Evolutionary conservation across 495 filamentous ascomycete genomes (phyloP), one percentile per base, ranked within the genome.

Genomic region (Hyphodiscus hymeniophilus): DNA sequence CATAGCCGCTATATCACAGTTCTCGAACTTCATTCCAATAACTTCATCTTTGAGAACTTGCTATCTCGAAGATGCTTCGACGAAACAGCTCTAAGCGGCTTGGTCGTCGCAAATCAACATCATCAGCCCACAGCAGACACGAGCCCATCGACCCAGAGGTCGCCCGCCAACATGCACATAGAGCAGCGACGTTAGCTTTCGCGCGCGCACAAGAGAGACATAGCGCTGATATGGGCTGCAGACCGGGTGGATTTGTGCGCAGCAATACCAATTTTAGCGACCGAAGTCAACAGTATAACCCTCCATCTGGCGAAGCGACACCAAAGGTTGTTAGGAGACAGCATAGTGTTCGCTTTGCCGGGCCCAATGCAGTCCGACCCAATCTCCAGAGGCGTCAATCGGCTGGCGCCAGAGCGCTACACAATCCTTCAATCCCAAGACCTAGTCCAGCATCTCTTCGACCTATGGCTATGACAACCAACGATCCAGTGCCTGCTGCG

Each of bases 131-230:
- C 46, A 74, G 66, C 49, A 47, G 57, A 61, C 12, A 38, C 62
- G 13, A 70, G 77, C 28, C 70, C 28, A 67, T 79, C 35, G 69
- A 79, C 38, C 69, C 79, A 7, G 69, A 73, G 16, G 55, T 71
- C n/a, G 75, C 76, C 10, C 71, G 76, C 39, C 65, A 70, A 26
- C 75, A 85, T 59, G 85, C 85, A 23, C 72, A 80, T 8, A 73
- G 74, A 32, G 85, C 85, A 40, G 85, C 85, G n/a, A 70, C 69
- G 20, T 64, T 72, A 51, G 85, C 85, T 33, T 88, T 79, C 66
- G 60, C 66, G 12, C 72, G 76, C 49, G 79, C 79, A 28, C 73
- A 64, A 34, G 71, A 70, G 49, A 66, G 72, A 8, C 58, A 53
- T n/a, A 70, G 60, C 39, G 55, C 66, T 42, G 71, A 73, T 32